A percentile compares a stretch with the other conserved stretches of the same genome.
Conservation (phyloP, 768 basidiomycete species). For the Cubamyces lactineus region DNA sequence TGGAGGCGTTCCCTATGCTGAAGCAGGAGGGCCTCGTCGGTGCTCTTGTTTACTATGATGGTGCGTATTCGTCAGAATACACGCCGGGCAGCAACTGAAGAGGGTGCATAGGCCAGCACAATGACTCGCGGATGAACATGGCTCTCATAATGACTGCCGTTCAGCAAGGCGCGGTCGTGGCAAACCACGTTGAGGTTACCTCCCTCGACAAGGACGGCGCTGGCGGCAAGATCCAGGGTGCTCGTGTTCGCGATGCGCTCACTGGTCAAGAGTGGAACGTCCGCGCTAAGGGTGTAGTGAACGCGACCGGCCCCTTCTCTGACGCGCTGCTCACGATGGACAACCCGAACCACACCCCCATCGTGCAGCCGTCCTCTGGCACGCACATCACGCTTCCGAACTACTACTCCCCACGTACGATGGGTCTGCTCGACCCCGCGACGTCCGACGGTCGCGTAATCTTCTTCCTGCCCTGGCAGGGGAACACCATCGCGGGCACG, state of each 20-base stretch:
- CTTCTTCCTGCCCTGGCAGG: slow-evolving; percentile 99
- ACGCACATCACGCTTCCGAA: slow-evolving; percentile 96
- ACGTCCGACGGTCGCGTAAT: slow-evolving; percentile 97
- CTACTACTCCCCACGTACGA: slow-evolving; percentile 93
- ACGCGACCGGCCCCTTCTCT: slow-evolving; percentile 94
- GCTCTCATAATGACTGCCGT: slow-evolving; percentile 94
- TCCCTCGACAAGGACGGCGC: slow-evolving; percentile 66
- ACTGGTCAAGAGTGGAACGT: slow-evolving; percentile 84
- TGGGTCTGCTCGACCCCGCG: slow-evolving; percentile 94
- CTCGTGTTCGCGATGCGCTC: slow-evolving; percentile 76
- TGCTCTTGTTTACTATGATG: slow-evolving; percentile 97
- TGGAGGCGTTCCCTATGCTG: slow-evolving; percentile 96
- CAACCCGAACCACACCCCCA: slow-evolving; percentile 73
- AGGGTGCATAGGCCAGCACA: slow-evolving; percentile 79
- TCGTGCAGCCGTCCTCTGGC: slow-evolving; percentile 91
- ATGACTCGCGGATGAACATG: slow-evolving; percentile 98
- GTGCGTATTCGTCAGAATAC: slow-evolving; percentile 49
- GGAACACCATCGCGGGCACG: slow-evolving; percentile 95
- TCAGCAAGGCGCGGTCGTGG: slow-evolving; percentile 82
- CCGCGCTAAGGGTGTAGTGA: slow-evolving; percentile 88
- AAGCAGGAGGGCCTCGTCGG: slow-evolving; percentile 91
- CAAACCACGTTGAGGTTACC: slow-evolving; percentile 90
- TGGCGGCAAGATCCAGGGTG: slow-evolving; percentile 68
- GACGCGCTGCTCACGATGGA: slow-evolving; percentile 86
- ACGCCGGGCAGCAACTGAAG: slow-evolving; percentile 33